Percentiles rank a stretch among this genome's conserved stretches.
Evolutionary conservation across 306 rosid genomes (phyloP).

Genomic region (Notholithocarpus densiflorus): DNA sequence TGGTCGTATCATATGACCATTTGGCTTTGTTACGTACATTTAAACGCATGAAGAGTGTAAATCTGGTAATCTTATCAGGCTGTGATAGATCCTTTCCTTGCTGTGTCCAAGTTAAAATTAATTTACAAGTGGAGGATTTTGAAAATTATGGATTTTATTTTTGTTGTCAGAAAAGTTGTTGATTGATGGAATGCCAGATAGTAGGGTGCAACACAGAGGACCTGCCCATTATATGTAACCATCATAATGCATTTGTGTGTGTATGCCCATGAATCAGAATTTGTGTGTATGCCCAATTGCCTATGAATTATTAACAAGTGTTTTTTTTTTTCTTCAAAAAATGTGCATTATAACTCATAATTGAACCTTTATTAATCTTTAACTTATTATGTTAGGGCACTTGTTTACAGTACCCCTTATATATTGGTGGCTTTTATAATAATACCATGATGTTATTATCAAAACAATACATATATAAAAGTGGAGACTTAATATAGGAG

Average conservation of each 20-base stretch:
- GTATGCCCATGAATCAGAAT: too few relatives aligned
- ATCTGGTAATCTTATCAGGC: conserved; percentile 26
- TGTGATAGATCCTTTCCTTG: conserved; percentile 13
- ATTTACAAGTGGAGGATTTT: background rate
- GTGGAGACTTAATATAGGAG: accelerated
- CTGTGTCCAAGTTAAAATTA: background rate
- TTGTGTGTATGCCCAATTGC: too few relatives aligned
- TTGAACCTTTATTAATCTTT: too few relatives aligned
- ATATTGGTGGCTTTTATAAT: too few relatives aligned
- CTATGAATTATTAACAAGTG: too few relatives aligned
- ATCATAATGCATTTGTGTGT: too few relatives aligned
- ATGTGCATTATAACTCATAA: too few relatives aligned
- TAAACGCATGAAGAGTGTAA: conserved; percentile 31
- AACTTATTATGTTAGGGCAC: too few relatives aligned
- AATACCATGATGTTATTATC: too few relatives aligned
- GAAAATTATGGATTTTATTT: background rate
- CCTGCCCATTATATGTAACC: background rate
- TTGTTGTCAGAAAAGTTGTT: background rate
- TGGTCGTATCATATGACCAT: conserved; percentile 8
- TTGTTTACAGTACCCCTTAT: too few relatives aligned
- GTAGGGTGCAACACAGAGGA: background rate
- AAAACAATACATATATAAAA: too few relatives aligned
- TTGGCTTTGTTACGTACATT: conserved; percentile 8
- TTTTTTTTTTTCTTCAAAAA: too few relatives aligned
- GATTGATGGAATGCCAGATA: background rate